These are phyloP conservation scores for Rutstroemia sp. DNA, from an alignment of 2,329 filamentous ascomycete genomes.

Conservation along the genomic window DNA sequence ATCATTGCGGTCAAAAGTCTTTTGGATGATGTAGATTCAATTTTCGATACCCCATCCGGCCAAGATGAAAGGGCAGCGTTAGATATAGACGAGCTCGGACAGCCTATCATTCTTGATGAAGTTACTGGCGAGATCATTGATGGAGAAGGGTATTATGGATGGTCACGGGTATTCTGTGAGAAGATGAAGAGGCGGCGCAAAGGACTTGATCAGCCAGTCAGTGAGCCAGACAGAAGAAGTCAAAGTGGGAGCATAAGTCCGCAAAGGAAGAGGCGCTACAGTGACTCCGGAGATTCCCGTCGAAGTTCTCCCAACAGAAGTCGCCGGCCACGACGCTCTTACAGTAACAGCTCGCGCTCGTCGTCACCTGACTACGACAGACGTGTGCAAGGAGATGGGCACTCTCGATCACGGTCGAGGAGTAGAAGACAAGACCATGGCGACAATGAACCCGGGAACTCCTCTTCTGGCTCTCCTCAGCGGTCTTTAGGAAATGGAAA, in stretches of 20 bases:
- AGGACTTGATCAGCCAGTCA: constrained; percentile 15
- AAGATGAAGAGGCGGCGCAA: constrained; percentile 60
- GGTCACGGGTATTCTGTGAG: constrained; percentile 73
- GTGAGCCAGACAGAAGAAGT: constrained; percentile 14
- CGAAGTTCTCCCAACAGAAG: constrained; percentile 16
- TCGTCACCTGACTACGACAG: constrained; percentile 16
- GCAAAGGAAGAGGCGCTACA: constrained; percentile 23
- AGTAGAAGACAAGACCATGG: constrained; percentile 12
- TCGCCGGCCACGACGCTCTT: constrained; percentile 23
- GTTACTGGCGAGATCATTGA: constrained; percentile 53
- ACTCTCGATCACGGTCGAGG: constrained; percentile 16
- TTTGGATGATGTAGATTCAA: constrained; percentile 59
- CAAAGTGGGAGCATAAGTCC: constrained; percentile 24
- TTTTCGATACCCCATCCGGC: constrained; percentile 51
- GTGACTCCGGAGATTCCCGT: constrained; percentile 19
- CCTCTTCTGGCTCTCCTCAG: background rate
- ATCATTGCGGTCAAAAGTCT: constrained; percentile 63
- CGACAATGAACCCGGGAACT: background rate
- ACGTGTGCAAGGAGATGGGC: constrained; percentile 6
- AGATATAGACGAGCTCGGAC: constrained; percentile 72
- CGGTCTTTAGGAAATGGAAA: constrained; percentile 8
- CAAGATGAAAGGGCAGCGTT: constrained; percentile 41
- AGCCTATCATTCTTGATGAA: constrained; percentile 57
- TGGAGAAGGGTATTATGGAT: constrained; percentile 79
- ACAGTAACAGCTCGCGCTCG: constrained; percentile 25